phyloP scores from a whole-genome alignment of 371 early-diverging fungal species.

The Chytridiales sp. region DNA sequence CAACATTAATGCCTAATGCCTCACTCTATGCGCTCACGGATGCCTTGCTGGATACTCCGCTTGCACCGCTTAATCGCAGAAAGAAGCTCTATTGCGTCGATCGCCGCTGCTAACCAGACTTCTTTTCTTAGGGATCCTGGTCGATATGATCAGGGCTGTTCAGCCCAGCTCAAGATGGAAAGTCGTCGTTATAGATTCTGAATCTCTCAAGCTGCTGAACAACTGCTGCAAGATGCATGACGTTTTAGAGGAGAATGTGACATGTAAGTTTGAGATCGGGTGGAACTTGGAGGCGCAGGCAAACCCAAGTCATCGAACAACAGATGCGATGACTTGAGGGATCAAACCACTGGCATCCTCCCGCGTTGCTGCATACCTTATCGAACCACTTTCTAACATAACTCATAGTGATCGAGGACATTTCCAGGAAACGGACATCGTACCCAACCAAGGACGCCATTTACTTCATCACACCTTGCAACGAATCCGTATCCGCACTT shows the following conservation, averaged over 20 bases:
- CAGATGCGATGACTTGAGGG: no score
- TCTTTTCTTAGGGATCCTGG: conserved; percentile 47
- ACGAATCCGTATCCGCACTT: conserved; percentile 70
- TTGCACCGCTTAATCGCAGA: no score
- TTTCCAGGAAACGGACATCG: conserved; percentile 79
- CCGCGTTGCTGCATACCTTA: neutral
- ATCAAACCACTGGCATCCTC: neutral
- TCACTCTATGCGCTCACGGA: no score
- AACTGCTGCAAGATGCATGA: conserved; percentile 88
- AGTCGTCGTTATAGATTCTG: conserved; percentile 85
- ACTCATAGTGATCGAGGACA: conserved; percentile 68
- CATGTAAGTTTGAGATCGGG: no score
- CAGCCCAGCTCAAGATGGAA: conserved; percentile 67
- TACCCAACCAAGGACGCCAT: conserved; percentile 89
- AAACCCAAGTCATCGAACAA: no score
- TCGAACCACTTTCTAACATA: no score
- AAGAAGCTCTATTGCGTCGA: no score
- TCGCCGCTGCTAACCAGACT: neutral
- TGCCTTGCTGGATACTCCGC: no score
- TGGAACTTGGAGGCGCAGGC: no score
- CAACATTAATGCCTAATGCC: no score
- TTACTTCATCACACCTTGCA: conserved; percentile 86
- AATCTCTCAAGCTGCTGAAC: conserved; percentile 80
- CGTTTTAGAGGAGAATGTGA: conserved; percentile 91
- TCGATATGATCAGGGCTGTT: conserved; percentile 56